A percentile compares a stretch with the other conserved stretches of the same genome.
Evolutionary conservation across 1,284 basidiomycete genomes (phyloP).

Genomic region (Cryptococcus neoformans): DNA sequence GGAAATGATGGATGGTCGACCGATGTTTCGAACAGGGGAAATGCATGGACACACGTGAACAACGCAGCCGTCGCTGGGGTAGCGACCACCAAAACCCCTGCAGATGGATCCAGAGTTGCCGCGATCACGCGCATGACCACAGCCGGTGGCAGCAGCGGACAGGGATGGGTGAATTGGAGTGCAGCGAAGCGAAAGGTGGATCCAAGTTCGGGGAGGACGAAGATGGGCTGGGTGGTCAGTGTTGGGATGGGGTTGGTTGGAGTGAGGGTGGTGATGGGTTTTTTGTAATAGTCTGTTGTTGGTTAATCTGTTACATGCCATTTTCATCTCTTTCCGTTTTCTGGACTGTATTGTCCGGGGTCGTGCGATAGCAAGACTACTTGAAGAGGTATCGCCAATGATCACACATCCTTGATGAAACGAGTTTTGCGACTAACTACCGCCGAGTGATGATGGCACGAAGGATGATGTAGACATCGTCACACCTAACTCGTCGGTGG

Average conservation of each 20-base stretch:
- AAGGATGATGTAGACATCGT: no score
- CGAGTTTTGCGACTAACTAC: no score
- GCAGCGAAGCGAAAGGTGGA: background rate
- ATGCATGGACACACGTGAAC: slow-evolving; percentile 24
- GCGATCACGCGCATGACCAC: background rate
- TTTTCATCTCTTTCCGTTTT: no score
- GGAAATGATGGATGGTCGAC: no score
- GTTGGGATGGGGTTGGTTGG: background rate
- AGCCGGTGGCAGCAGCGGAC: background rate
- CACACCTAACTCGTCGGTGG: no score
- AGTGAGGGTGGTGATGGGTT: background rate
- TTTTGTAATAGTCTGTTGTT: no score
- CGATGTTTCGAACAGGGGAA: background rate
- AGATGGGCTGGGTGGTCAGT: background rate
- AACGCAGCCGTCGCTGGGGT: background rate
- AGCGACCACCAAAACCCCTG: background rate
- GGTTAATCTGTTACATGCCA: no score
- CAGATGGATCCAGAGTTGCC: background rate
- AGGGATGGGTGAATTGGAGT: slow-evolving; percentile 10
- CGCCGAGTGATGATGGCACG: no score
- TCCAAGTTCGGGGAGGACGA: background rate
- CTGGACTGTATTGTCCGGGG: no score
- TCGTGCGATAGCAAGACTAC: no score
- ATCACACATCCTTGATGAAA: no score
- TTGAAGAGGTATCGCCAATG: no score